These are phyloP conservation scores for Yamadazyma triangularis DNA, from an alignment of 1,139 yeast species.

Conservation along the genomic window DNA sequence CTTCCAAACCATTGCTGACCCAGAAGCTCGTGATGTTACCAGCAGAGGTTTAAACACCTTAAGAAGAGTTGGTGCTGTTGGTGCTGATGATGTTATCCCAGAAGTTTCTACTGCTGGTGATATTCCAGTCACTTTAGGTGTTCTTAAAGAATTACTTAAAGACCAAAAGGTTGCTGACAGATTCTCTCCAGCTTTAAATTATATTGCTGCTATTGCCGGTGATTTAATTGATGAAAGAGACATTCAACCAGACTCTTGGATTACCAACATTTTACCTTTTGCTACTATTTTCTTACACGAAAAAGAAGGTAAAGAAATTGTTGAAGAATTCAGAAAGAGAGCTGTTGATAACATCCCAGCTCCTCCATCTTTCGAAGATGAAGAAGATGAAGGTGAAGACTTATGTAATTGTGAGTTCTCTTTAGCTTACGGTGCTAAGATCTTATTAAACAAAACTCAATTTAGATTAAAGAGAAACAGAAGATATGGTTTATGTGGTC, in stretches of 20 bases:
- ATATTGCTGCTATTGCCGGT: slow-evolving; percentile 97
- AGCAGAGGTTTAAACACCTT: slow-evolving; percentile 94
- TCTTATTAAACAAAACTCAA: slow-evolving; percentile 98
- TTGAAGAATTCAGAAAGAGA: slow-evolving; percentile 93
- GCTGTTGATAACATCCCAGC: slow-evolving; percentile 97
- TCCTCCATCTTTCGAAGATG: slow-evolving; percentile 94
- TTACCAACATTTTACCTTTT: slow-evolving; percentile 83
- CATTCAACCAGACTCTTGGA: slow-evolving; percentile 91
- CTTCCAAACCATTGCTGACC: slow-evolving; percentile 96
- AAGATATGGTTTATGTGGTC: slow-evolving; percentile 99
- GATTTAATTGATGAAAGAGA: slow-evolving; percentile 98
- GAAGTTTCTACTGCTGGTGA: slow-evolving; percentile 99
- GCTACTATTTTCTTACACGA: slow-evolving; percentile 95
- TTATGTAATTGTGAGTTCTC: slow-evolving; percentile 99
- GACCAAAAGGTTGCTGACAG: slow-evolving; percentile 64
- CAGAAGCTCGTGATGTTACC: slow-evolving; percentile 99
- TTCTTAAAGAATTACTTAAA: slow-evolving; percentile 69
- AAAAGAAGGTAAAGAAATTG: slow-evolving; percentile 82
- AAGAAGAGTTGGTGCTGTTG: slow-evolving; percentile 98
- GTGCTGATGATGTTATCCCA: slow-evolving; percentile 84
- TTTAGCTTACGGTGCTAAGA: slow-evolving; percentile 99
- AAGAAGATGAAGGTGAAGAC: slow-evolving; percentile 99
- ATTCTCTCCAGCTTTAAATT: slow-evolving; percentile 72
- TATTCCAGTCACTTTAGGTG: slow-evolving; percentile 76
- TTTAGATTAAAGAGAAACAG: slow-evolving; percentile 99